Base-by-base conservation (phyloP, 345 rosid genomes). In the Populus davidiana region DNA sequence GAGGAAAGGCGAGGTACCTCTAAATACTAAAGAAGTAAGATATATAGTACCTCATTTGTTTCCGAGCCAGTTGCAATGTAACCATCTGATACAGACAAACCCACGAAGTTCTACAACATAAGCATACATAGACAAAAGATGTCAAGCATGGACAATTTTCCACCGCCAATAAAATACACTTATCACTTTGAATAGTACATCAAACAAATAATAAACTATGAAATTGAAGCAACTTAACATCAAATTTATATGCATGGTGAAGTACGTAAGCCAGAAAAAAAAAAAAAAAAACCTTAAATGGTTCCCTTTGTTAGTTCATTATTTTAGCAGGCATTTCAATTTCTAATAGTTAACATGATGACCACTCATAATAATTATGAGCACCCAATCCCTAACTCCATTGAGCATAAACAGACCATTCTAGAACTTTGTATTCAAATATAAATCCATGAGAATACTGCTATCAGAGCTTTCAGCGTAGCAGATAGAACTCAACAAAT, bases 21-120 rank as follows among this genome's bases (percentile, higher is more conserved):
- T 36, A 39, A 25, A 62, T n/a, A 59, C 67, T 36, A 64, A 41
- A 16, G 16, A 11, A 52, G 0, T 5, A 65, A 72, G 49, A 35
- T 8, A 33, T 67, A n/a, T 13, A 73, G 65, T 89, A 96, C 99
- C 99, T 96, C 99, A 68, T 93, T 96, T 69, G 96, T 96, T 89
- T 93, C 98, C 27, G 99, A 96, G 73, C 98, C 99, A 16, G 99
- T 93, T 25, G 97, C 99, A 82, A 96, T 93, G 79, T 93, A 96
- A 77, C 99, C 99, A 87, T 96, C 91, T 63, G 96, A 88, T 47
- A 91, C 97, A 5, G 98, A 92, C 82, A 96, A 86, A 69, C 99
- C 99, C 62, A 96, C 98, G 78, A 96, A 96, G 83, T 92, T 96
- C 98, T 96, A 90, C 85, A 80, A 82, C 80, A 83, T 41, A 25